Evolutionary conservation across 345 rosid species (phyloP).

Genomic region (Eucalyptus albens): DNA sequence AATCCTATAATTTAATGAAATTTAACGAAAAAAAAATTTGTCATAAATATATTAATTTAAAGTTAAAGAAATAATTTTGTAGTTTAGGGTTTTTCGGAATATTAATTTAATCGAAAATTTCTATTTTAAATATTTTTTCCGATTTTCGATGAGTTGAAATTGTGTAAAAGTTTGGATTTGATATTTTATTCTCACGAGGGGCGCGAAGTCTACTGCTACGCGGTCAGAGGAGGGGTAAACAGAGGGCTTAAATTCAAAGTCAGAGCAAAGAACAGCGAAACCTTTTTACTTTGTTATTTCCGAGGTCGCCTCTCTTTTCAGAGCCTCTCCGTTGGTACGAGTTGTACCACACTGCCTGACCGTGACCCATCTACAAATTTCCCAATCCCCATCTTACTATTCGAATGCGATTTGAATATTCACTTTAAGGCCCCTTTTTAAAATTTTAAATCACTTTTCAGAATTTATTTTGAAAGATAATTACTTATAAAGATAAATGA

Average conservation of each 20-base stretch:
- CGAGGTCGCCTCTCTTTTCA: not conserved
- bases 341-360: not conserved
- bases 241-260: not conserved
- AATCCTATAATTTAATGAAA: too few relatives aligned
- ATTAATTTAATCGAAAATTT: too few relatives aligned
- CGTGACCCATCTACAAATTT: not conserved
- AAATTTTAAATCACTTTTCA: not conserved
- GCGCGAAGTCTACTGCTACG: not conserved
- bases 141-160: not conserved
- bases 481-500: not conserved
- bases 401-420: not conserved
- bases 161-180: not conserved
- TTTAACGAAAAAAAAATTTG: rapidly evolving
- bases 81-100: too few relatives aligned
- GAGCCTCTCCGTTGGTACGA: not conserved
- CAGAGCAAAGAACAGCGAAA: not conserved
- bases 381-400: not conserved
- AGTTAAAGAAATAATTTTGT: rapidly evolving
- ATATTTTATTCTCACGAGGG: not conserved
- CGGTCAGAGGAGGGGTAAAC: not conserved
- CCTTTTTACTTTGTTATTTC: not conserved
- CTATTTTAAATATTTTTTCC: not conserved
- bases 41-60: too few relatives aligned
- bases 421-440: not conserved
- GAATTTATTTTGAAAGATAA: not conserved